Percentiles rank a stretch among this genome's conserved stretches.
phyloP scores from a whole-genome alignment of 257 asterid species.

The Rauvolfia tetraphylla region DNA sequence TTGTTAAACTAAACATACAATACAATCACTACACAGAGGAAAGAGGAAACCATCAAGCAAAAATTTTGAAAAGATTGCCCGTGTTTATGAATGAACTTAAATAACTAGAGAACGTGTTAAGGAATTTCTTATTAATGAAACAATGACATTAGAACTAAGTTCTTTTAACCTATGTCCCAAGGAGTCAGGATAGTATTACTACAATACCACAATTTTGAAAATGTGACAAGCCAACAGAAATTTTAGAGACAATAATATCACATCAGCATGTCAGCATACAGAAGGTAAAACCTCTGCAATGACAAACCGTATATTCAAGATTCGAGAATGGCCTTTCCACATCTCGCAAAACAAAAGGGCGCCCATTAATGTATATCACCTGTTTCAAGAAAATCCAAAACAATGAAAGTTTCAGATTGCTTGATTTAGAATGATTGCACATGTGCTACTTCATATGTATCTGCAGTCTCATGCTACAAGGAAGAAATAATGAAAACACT shows the following conservation, averaged over 20 bases:
- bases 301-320: slow-evolving; percentile 94
- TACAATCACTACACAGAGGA: background rate
- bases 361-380: slow-evolving; percentile 90
- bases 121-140: background rate
- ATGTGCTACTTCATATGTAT: background rate
- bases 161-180: background rate
- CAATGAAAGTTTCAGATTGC: background rate
- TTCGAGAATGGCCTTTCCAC: slow-evolving; percentile 95
- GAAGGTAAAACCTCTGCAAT: slow-evolving; percentile 19
- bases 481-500: background rate
- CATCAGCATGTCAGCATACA: slow-evolving; percentile 2
- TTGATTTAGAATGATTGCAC: background rate
- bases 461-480: background rate
- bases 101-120: background rate
- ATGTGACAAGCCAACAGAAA: background rate
- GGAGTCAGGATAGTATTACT: background rate
- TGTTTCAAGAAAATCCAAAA: slow-evolving; percentile 32
- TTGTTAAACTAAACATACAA: background rate
- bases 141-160: background rate
- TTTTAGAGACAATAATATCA: background rate
- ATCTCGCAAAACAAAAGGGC: slow-evolving; percentile 97
- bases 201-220: background rate
- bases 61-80: slow-evolving; percentile 4
- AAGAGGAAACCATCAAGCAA: background rate
- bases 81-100: background rate